Percentiles rank a stretch among this genome's conserved stretches.
These are phyloP conservation scores for Fimicolochytrium jonesii DNA, from an alignment of 192 early-diverging fungal species.

Conservation along the genomic window DNA sequence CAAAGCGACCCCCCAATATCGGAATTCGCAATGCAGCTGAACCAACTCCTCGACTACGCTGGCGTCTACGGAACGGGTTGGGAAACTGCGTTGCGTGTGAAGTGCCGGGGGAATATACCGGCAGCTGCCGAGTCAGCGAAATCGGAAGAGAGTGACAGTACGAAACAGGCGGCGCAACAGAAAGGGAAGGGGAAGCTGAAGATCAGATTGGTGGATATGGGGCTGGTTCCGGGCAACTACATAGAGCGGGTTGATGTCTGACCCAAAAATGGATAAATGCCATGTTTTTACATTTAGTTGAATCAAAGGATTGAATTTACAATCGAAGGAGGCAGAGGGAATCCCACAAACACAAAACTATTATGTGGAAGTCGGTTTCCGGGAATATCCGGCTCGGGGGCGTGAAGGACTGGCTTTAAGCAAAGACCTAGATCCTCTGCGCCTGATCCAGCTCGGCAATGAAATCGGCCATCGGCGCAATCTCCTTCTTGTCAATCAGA, in stretches of 20 bases:
- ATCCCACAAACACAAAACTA: no score
- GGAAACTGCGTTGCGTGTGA: slow-evolving; percentile 20
- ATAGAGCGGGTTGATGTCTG: slow-evolving; percentile 3
- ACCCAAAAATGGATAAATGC: no score
- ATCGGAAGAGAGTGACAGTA: not conserved
- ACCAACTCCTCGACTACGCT: slow-evolving; percentile 17
- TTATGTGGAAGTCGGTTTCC: no score
- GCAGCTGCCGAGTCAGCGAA: not conserved
- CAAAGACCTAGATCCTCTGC: slow-evolving; percentile 20
- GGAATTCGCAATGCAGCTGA: slow-evolving; percentile 11
- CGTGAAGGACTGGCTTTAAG: no score
- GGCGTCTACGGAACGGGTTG: slow-evolving; percentile 25
- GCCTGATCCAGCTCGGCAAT: slow-evolving; percentile 44
- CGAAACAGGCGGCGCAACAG: no score
- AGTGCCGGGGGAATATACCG: slow-evolving; percentile 2
- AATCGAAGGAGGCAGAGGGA: no score
- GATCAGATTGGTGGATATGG: slow-evolving; percentile 26
- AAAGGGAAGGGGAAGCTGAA: slow-evolving; percentile 9
- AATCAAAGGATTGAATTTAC: no score
- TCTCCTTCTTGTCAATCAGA: slow-evolving; percentile 86
- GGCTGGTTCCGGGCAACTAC: slow-evolving; percentile 27
- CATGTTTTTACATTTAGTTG: no score
- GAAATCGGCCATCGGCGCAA: slow-evolving; percentile 73
- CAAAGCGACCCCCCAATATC: slow-evolving; percentile 4
- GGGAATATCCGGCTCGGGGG: no score